Base-by-base conservation (phyloP, 495 filamentous ascomycete species). In the Geopyxis carbonaria region DNA sequence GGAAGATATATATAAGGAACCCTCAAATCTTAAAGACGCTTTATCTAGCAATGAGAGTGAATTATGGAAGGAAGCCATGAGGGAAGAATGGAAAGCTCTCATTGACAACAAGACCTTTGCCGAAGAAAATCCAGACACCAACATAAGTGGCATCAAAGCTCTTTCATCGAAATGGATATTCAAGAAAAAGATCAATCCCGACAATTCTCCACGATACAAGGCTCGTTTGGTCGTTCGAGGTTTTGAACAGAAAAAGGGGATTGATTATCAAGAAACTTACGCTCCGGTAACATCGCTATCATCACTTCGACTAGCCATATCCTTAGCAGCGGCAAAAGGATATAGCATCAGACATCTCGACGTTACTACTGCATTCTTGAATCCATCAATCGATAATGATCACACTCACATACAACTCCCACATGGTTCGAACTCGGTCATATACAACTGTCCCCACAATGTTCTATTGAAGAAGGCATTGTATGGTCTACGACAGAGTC, bases 141-240 rank as follows among this genome's bases (percentile, higher is more conserved):
- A n/a, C n/a, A 7, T 4, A 5, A 14, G 28, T n/a, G 20, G 15
- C 9, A 15, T 29, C 18, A 45, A 43, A 8, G 16, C 39, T 24
- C 40, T 52, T 22, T 27, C 39, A 11, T 34, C 31, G 14, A 44
- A 31, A 29, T 53, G 46, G 49, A 47, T 46, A 1, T 50, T 29
- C 20, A 40, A 41, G 5, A 44, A 16, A 1, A 52, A 45, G 31
- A 9, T 21, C 0, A 42, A 43, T 22, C 6, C 22, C 9, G 38
- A 48, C 20, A 21, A 38, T 0, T 39, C 15, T 1, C 45, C 20
- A n/a, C 14, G 42, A 16, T 52, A 35, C 18, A 47, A 53, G 16
- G 47, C 37, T 0, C 10, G 39, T 11, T 25, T 52, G 7, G 49
- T 46, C 1, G 27, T 45, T 13, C 38, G 43, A 30, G 42, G 42